phyloP scores from a whole-genome alignment of 352 stramenopile genomes.

The Phytophthora sansomeana region DNA sequence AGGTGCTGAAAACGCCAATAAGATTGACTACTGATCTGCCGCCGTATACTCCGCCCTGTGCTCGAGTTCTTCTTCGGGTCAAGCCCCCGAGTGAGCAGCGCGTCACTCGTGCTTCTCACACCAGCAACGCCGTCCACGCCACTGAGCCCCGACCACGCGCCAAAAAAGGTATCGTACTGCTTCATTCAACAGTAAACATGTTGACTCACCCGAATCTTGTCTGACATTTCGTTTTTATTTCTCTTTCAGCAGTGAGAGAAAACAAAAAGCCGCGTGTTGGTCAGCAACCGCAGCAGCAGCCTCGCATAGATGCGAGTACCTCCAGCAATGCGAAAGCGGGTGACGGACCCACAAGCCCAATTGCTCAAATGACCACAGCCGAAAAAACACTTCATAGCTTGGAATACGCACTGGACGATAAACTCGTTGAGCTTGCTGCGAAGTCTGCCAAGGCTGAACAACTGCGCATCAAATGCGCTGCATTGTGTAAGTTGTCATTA shows the following conservation, averaged over 20 bases:
- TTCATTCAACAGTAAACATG: not conserved
- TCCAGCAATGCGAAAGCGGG: slow-evolving; percentile 5
- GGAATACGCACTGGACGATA: slow-evolving; percentile 23
- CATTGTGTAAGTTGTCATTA: slow-evolving; percentile 17
- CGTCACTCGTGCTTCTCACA: not conserved
- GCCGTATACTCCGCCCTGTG: slow-evolving; percentile 18
- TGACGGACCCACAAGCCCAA: slow-evolving; percentile 8
- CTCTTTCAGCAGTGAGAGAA: not conserved
- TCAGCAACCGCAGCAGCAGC: slow-evolving; percentile 7
- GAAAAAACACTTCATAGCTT: slow-evolving; percentile 19
- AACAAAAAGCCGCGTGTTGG: slow-evolving; percentile 1
- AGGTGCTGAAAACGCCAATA: slow-evolving; percentile 19
- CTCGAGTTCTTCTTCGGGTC: slow-evolving; percentile 1
- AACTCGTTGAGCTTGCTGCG: slow-evolving; percentile 29
- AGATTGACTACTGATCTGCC: slow-evolving; percentile 14
- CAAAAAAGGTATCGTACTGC: slow-evolving; percentile 9
- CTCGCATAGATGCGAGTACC: not conserved
- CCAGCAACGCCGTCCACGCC: not conserved
- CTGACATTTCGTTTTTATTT: not conserved
- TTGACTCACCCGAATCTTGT: not conserved
- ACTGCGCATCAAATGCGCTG: slow-evolving; percentile 23
- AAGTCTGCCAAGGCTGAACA: slow-evolving; percentile 28
- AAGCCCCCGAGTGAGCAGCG: slow-evolving; percentile 10
- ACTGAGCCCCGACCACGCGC: not conserved
- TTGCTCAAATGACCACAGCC: slow-evolving; percentile 31